Conservation (phyloP, 2,329 filamentous ascomycete genomes). For the Incumbomyces lentus region DNA sequence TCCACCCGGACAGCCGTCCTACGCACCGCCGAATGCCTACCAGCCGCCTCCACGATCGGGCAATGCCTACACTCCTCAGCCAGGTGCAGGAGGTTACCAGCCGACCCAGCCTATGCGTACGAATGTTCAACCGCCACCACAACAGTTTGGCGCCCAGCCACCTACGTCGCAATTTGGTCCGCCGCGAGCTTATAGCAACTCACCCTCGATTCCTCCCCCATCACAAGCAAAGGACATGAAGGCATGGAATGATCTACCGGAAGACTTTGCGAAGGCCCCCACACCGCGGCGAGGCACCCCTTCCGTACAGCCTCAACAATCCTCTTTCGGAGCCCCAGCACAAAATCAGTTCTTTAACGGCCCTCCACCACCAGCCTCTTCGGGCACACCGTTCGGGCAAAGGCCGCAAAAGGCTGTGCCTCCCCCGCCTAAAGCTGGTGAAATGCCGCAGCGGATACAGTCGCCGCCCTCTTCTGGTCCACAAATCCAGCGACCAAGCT, state of each 20-base stretch:
- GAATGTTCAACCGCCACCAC: constrained; percentile 24
- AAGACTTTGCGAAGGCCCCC: constrained; percentile 64
- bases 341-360: constrained; percentile 27
- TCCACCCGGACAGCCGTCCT: constrained; percentile 30
- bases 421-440: constrained; percentile 72
- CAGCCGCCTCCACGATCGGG: constrained; percentile 22
- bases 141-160: constrained; percentile 34
- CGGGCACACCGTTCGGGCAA: constrained; percentile 47
- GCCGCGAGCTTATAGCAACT: constrained; percentile 57
- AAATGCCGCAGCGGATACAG: constrained; percentile 54
- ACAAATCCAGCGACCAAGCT: constrained; percentile 36
- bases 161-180: constrained; percentile 41
- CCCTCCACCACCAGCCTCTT: constrained; percentile 43
- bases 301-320: constrained; percentile 48
- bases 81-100: constrained; percentile 43
- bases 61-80: constrained; percentile 27
- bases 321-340: constrained; percentile 50
- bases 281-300: constrained; percentile 66
- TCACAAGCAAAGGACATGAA: constrained; percentile 61
- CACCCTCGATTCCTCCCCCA: constrained; percentile 54
- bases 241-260: constrained; percentile 91
- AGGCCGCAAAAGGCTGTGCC: constrained; percentile 57
- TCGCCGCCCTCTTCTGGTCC: constrained; percentile 49
- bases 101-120: constrained; percentile 39
- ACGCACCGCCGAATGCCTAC: constrained; percentile 30